Conservation (phyloP, 305 asterid species). For the Lippia alba region DNA sequence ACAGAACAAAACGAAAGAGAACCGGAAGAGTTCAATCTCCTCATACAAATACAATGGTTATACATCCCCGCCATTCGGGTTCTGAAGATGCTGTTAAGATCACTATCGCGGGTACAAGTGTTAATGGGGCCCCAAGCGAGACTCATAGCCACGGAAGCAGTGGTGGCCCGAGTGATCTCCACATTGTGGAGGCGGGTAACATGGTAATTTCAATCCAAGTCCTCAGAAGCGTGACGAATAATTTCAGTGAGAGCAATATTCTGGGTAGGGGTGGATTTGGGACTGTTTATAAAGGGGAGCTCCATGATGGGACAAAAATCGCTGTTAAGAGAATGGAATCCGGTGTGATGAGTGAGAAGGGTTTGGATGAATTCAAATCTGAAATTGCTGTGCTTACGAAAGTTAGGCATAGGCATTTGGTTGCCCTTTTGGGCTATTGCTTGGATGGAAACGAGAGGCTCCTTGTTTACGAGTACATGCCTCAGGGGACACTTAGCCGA, state of each 20-base stretch:
- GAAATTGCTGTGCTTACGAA: slow-evolving; percentile 92
- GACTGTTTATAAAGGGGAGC: slow-evolving; percentile 86
- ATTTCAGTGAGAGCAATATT: slow-evolving; percentile 71
- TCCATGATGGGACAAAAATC: slow-evolving; percentile 87
- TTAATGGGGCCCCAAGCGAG: slow-evolving; percentile 66
- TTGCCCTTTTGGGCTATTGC: slow-evolving; percentile 90
- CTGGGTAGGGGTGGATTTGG: slow-evolving; percentile 95
- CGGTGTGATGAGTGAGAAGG: slow-evolving; percentile 81
- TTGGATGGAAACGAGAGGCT: slow-evolving; percentile 82
- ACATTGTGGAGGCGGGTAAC: slow-evolving; percentile 79
- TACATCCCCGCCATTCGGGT: slow-evolving; percentile 83
- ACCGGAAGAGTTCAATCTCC: slow-evolving; percentile 63
- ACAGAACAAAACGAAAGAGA: slow-evolving; percentile 49
- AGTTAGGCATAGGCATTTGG: slow-evolving; percentile 94
- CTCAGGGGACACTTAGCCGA: slow-evolving; percentile 94
- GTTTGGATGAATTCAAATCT: slow-evolving; percentile 85
- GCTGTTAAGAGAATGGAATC: slow-evolving; percentile 97
- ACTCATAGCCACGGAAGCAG: slow-evolving; percentile 62
- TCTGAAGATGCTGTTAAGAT: slow-evolving; percentile 83
- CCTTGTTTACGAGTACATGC: slow-evolving; percentile 91
- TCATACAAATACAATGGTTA: slow-evolving; percentile 48
- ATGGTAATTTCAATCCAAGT: slow-evolving; percentile 85
- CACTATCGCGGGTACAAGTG: slow-evolving; percentile 66
- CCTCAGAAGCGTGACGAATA: slow-evolving; percentile 71
- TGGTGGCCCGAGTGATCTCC: slow-evolving; percentile 68